Evolutionary conservation across 2,329 filamentous ascomycete genomes (phyloP).

Genomic region (Trichocomaceae sp.): DNA sequence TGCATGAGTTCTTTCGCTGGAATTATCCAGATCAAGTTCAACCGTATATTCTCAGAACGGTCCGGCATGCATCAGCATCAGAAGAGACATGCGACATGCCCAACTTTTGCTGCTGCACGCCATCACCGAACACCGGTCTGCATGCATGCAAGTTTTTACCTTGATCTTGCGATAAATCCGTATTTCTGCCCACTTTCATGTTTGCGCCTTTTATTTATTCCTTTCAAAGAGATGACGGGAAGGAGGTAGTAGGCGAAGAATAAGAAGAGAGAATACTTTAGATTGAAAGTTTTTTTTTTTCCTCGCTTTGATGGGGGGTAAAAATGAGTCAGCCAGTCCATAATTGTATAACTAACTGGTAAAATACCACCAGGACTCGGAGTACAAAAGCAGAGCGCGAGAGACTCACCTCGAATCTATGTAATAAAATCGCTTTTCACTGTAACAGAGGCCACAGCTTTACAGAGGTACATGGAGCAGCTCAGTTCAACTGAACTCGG

Average conservation of each 20-base stretch:
- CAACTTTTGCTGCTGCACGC: background rate
- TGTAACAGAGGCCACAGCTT: background rate
- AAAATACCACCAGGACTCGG: background rate
- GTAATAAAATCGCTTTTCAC: background rate
- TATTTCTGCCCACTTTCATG: constrained; percentile 33
- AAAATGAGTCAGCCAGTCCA: constrained; percentile 3
- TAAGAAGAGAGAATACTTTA: constrained; percentile 6
- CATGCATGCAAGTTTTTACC: constrained; percentile 35
- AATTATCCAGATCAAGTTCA: constrained; percentile 42
- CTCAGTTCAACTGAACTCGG: background rate
- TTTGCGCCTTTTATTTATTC: constrained; percentile 17
- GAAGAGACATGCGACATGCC: background rate
- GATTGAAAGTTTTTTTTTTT: background rate
- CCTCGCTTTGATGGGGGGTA: background rate
- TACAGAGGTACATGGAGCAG: background rate
- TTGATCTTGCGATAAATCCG: constrained; percentile 37
- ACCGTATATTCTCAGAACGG: constrained; percentile 41
- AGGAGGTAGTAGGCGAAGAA: constrained; percentile 21
- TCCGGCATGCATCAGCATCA: constrained; percentile 9
- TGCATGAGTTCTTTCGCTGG: constrained; percentile 42
- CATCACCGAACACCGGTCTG: constrained; percentile 36
- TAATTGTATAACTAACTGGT: background rate
- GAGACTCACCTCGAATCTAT: background rate
- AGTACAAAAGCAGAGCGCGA: background rate
- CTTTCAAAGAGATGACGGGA: background rate